Evolutionary conservation across 169 alveolate genomes (phyloP).

Genomic region (Plasmodium vivax): DNA sequence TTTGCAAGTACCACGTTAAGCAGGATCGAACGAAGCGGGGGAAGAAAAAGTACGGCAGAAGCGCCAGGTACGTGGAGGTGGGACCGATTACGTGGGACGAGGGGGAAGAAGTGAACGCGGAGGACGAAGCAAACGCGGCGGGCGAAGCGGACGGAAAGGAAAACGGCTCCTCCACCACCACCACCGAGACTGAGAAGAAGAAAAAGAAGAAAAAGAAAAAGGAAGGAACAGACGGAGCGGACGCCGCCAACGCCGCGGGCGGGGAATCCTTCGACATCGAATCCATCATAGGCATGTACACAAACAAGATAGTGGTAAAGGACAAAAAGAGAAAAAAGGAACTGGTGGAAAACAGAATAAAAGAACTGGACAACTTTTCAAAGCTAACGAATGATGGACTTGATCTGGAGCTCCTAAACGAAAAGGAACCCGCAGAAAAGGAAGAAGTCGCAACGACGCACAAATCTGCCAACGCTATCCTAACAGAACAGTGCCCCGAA

Average conservation of each 20-base stretch:
- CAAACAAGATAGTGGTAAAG: constrained; percentile 23
- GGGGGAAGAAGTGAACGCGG: background rate
- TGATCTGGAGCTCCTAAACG: background rate
- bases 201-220: background rate
- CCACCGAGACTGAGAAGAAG: background rate
- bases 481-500: constrained; percentile 71
- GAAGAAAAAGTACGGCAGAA: constrained; percentile 1
- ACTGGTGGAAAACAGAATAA: constrained; percentile 56
- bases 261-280: constrained; percentile 65
- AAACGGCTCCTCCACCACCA: background rate
- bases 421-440: background rate
- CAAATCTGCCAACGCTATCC: constrained; percentile 2
- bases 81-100: constrained; percentile 10
- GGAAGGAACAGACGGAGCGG: background rate
- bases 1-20: constrained; percentile 53
- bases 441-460: background rate
- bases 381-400: constrained; percentile 23
- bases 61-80: background rate
- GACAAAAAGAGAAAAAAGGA: constrained; percentile 68
- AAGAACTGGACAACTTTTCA: constrained; percentile 59
- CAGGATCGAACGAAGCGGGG: constrained; percentile 27
- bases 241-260: background rate
- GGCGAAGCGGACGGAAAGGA: background rate
- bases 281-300: constrained; percentile 60
- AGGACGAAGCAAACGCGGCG: background rate